Conservation (phyloP, 192 early-diverging fungal species). For the Entomortierella beljakovae region DNA sequence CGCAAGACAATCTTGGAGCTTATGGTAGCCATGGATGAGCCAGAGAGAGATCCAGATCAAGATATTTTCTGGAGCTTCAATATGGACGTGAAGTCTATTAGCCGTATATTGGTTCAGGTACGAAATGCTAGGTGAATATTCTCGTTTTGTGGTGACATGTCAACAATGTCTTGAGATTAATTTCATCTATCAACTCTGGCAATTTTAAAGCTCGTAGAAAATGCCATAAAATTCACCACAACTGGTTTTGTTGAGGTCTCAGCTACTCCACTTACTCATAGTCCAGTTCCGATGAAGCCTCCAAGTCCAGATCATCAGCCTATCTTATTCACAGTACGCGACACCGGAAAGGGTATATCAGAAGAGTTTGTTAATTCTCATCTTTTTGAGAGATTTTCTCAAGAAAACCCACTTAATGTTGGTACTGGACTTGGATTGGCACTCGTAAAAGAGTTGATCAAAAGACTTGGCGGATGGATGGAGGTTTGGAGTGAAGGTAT, state of each 20-base stretch:
- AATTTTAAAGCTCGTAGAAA: constrained; percentile 46
- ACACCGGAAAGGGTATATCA: constrained; percentile 65
- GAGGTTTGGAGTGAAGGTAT: constrained; percentile 58
- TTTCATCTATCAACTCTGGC: background rate
- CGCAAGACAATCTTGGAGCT: constrained; percentile 34
- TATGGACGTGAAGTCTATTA: constrained; percentile 29
- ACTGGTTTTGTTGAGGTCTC: constrained; percentile 62
- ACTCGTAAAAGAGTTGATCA: constrained; percentile 57
- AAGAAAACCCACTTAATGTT: constrained; percentile 63
- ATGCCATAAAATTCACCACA: constrained; percentile 65
- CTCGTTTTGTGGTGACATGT: too few relatives aligned
- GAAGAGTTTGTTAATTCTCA: constrained; percentile 56
- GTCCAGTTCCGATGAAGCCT: constrained; percentile 21
- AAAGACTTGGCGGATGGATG: constrained; percentile 59
- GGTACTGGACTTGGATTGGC: constrained; percentile 64
- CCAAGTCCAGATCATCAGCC: constrained; percentile 30
- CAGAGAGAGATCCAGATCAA: constrained; percentile 33
- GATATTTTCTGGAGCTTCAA: constrained; percentile 33
- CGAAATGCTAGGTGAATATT: too few relatives aligned
- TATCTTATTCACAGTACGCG: constrained; percentile 60
- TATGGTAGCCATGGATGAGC: constrained; percentile 45
- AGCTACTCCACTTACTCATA: constrained; percentile 22
- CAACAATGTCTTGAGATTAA: too few relatives aligned
- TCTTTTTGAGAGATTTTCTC: constrained; percentile 62
- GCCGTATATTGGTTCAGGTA: constrained; percentile 46